Base-by-base conservation (phyloP, 2,329 filamentous ascomycete species). In the Stagonosporopsis vannaccii region DNA sequence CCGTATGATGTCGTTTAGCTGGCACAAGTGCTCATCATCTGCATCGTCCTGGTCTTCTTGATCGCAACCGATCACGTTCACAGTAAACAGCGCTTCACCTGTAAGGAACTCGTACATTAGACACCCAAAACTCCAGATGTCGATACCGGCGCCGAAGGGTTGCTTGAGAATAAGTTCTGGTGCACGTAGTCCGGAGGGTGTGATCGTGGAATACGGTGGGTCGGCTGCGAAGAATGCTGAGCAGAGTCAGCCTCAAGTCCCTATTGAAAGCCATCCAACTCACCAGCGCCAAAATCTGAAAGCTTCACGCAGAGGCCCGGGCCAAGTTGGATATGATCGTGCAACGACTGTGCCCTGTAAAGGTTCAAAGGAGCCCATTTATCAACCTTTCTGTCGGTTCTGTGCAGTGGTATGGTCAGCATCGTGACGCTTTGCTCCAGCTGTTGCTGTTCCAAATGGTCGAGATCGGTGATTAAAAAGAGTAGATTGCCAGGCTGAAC, bases 41-140 rank as follows among this genome's bases (percentile, higher is more conserved):
- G 42, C 59, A 49, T 57, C 55, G 33, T 61, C 68, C 5, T n/a
- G n/a, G n/a, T n/a, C n/a, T n/a, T n/a, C n/a, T n/a, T n/a, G n/a
- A n/a, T n/a, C n/a, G n/a, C n/a, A n/a, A n/a, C n/a, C n/a, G n/a
- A n/a, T n/a, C n/a, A n/a, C n/a, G n/a, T n/a, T n/a, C n/a, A n/a
- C n/a, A n/a, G n/a, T n/a, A n/a, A n/a, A n/a, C n/a, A n/a, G 56
- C 35, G 51, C 5, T 13, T 36, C 30, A 47, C 71, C 65, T 12
- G 69, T 71, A 26, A 74, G 56, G 30, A 73, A 60, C 58, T 74
- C 72, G 54, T 68, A 74, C 26, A 74, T 20, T n/a, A 74, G 59
- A 41, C 71, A 75, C 12, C 62, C 55, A 35, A 74, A 70, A 49
- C 63, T 69, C 75, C 68, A 77, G 32, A 76, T 61, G 26, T 77